Evolutionary conservation across 73 alveolate genomes (phyloP), one percentile per base, ranked within the genome.

Genomic region (Uronychia setigera): DNA sequence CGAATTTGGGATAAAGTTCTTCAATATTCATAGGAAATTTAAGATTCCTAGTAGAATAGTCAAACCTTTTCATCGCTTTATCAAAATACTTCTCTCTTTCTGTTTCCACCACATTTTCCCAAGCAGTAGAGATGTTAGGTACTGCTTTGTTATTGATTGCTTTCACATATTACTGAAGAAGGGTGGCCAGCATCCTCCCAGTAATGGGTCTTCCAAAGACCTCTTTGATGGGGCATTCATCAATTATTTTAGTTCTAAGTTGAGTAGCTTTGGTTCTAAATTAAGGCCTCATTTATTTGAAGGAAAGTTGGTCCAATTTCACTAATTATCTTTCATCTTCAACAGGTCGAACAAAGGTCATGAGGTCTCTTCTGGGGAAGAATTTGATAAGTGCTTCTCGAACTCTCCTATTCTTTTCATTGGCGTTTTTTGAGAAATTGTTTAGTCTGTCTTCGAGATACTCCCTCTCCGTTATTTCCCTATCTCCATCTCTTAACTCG

Each of bases 321-420:
- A 31, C 83, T 11, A 91, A 84, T 32, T 35, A 31, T 27, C 14
- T 34, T 59, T 97, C 99, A 80, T 97, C 95, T 0, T 92, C 93
- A 29, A 95, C 96, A 67, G 99, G 99, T 79, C 99, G 87, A 28
- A 97, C 98, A 92, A 97, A 76, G 14, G 99, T 97, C 74, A 94
- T 79, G 32, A 96, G 91, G 75, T 97, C 99, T 87, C 99, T 92
- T 80, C 88, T 92, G 31, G 91, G 88, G 90, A 97, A 97, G 85
- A 93, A 92, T 75, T 94, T 93, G 78, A 94, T 84, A 11, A 97
- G 89, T 35, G 97, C 92, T 86, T 95, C 95, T 88, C 98, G 92
- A 9, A 97, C 96, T 85, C 78, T 87, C 80, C 95, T 90, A 80
- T 94, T 96, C 82, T 94, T 95, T 58, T 95, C 96, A 35, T 74